phyloP scores from a whole-genome alignment of 78 protist species.

The Fonticula alba region DNA sequence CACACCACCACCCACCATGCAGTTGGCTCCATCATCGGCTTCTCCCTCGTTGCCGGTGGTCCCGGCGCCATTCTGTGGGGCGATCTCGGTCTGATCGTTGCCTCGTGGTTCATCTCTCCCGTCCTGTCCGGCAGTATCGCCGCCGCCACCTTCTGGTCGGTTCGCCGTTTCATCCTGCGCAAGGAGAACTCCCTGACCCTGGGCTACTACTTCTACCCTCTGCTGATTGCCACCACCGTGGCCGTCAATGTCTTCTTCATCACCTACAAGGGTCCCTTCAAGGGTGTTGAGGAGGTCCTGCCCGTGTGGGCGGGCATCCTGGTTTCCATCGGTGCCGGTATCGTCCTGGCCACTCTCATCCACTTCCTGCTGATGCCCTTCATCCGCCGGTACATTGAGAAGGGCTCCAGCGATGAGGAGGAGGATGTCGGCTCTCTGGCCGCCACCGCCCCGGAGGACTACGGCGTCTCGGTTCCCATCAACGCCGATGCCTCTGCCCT shows the following conservation, averaged over 20 bases:
- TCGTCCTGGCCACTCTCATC: background rate
- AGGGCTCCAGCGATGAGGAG: no score
- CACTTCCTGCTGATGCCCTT: background rate
- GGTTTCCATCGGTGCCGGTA: background rate
- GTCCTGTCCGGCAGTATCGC: conserved; percentile 11
- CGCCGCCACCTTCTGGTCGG: background rate
- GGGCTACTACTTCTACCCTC: conserved; percentile 3
- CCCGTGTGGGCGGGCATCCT: background rate
- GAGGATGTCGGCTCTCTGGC: no score
- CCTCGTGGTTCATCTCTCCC: conserved; percentile 27
- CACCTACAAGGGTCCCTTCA: conserved; percentile 18
- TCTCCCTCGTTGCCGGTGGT: background rate
- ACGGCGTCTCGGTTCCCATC: no score
- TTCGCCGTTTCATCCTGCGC: conserved; percentile 2
- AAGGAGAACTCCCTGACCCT: background rate
- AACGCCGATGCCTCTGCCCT: no score
- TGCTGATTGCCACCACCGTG: conserved; percentile 1
- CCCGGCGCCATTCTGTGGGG: background rate
- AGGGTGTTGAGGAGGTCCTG: conserved; percentile 6
- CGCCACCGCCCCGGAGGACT: no score
- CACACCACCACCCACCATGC: no score
- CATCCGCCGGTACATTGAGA: background rate
- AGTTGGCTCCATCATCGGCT: background rate
- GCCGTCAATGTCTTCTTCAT: conserved; percentile 12
- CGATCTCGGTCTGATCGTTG: conserved; percentile 3